phyloP scores from a whole-genome alignment of 345 rosid genomes.

The Cochlearia excelsa region DNA sequence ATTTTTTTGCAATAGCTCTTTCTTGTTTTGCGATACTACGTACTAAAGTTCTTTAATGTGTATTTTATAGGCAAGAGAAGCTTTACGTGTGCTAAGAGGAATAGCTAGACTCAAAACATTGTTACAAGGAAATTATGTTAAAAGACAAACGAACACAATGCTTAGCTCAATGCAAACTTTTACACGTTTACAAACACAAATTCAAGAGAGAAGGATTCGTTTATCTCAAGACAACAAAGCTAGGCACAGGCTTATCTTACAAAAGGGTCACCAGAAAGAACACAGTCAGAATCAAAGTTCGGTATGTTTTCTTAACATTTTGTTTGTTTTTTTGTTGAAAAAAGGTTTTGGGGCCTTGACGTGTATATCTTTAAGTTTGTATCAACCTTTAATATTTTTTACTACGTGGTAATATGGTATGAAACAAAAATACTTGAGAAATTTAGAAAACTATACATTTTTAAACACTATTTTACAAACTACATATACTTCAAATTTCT shows the following conservation, averaged over 20 bases:
- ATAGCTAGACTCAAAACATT: constrained; percentile 68
- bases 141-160: constrained; percentile 67
- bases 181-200: constrained; percentile 70
- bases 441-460: no score
- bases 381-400: no score
- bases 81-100: constrained; percentile 73
- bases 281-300: constrained; percentile 38
- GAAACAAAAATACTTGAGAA: no score
- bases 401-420: no score
- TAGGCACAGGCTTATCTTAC: constrained; percentile 63
- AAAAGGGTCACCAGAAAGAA: constrained; percentile 40
- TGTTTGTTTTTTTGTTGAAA: no score
- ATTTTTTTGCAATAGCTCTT: no score
- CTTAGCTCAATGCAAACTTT: constrained; percentile 86
- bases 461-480: no score
- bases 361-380: no score
- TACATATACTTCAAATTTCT: no score
- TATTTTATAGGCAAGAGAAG: constrained; percentile 64
- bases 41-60: no score
- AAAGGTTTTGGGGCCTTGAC: no score
- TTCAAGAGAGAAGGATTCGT: constrained; percentile 65
- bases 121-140: constrained; percentile 68
- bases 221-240: constrained; percentile 74
- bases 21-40: no score
- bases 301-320: constrained; percentile 31